These are phyloP conservation scores for Sporothrix variecibatus DNA, from an alignment of 2,329 filamentous ascomycete genomes.

Conservation along the genomic window DNA sequence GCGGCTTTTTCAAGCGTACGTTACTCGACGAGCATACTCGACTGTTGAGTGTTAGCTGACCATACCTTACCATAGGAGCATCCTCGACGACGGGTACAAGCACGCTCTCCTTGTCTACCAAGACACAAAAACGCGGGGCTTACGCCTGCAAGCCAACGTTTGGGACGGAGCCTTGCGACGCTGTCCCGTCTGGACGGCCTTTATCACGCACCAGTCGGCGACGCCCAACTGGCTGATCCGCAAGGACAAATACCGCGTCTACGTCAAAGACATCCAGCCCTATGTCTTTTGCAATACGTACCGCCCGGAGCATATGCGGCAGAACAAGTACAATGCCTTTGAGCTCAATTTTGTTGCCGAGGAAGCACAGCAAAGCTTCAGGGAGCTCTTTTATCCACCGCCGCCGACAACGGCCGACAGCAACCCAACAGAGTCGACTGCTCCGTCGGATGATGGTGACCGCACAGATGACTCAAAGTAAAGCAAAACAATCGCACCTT, in stretches of 20 bases:
- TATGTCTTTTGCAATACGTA: slow-evolving; percentile 63
- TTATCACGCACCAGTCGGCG: slow-evolving; percentile 55
- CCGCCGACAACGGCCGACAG: neutral
- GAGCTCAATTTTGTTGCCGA: slow-evolving; percentile 53
- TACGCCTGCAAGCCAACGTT: slow-evolving; percentile 59
- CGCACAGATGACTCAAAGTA: neutral
- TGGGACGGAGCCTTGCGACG: slow-evolving; percentile 55
- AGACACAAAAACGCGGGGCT: slow-evolving; percentile 49
- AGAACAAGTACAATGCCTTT: slow-evolving; percentile 50
- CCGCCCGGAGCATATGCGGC: slow-evolving; percentile 53
- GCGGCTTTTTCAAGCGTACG: slow-evolving; percentile 58
- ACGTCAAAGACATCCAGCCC: slow-evolving; percentile 56
- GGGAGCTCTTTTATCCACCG: slow-evolving; percentile 43
- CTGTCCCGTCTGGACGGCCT: slow-evolving; percentile 66
- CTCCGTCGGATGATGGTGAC: slow-evolving; percentile 19
- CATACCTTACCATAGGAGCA: no score
- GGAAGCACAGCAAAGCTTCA: slow-evolving; percentile 46
- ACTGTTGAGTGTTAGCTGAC: no score
- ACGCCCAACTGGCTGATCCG: slow-evolving; percentile 55
- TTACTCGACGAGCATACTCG: no score
- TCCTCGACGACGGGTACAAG: slow-evolving; percentile 56
- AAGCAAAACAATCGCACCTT: no score
- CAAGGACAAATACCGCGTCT: slow-evolving; percentile 50
- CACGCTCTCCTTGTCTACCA: slow-evolving; percentile 58
- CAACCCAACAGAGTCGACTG: slow-evolving; percentile 14